Conservation (phyloP, 2,329 filamentous ascomycete genomes). For the Stromatinia cepivora region DNA sequence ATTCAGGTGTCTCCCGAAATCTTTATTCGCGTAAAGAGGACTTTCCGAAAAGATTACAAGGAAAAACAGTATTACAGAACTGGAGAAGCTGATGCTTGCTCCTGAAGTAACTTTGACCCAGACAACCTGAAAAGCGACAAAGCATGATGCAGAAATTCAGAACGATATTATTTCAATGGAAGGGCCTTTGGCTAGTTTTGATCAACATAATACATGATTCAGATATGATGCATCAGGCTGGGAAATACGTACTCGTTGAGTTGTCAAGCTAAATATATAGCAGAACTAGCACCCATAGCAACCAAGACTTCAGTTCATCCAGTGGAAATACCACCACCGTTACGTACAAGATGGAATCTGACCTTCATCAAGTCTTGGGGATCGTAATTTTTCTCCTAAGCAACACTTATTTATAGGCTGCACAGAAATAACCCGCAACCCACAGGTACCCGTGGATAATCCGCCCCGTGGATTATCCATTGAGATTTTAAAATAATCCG, state of each 20-base stretch:
- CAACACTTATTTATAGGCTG: background rate
- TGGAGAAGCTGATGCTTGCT: background rate
- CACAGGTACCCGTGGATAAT: no score
- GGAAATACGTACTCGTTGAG: no score
- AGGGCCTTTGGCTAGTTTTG: background rate
- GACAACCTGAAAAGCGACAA: background rate
- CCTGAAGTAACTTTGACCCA: background rate
- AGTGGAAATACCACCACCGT: background rate
- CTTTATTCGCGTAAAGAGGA: background rate
- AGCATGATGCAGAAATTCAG: background rate
- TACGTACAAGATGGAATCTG: constrained; percentile 1
- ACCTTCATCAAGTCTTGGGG: background rate
- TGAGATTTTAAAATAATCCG: no score
- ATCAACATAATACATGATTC: background rate
- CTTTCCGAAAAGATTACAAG: background rate
- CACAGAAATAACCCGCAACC: no score
- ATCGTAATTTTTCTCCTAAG: background rate
- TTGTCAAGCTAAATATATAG: background rate
- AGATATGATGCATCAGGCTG: background rate
- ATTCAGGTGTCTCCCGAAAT: background rate
- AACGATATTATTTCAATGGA: background rate
- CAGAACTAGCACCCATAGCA: background rate
- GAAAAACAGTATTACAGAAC: background rate
- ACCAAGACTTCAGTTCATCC: background rate
- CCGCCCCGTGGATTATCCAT: no score